These are phyloP conservation scores for Lepidopterella palustris DNA, from an alignment of 495 filamentous ascomycete species.

Conservation along the genomic window DNA sequence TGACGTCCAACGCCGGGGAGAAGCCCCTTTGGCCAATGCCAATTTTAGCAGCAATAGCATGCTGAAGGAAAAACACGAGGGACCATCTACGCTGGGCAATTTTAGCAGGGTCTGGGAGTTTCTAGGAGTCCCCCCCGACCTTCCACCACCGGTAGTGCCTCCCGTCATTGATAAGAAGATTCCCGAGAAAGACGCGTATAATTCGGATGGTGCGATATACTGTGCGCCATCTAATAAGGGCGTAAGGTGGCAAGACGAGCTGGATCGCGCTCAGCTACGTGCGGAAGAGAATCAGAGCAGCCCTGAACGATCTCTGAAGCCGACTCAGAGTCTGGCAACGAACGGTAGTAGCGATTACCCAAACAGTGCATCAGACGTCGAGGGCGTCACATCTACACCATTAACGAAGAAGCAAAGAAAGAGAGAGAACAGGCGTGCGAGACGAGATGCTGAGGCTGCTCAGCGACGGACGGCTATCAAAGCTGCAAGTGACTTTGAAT, in stretches of 20 bases:
- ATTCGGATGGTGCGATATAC: conserved; percentile 29
- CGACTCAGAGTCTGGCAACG: too few relatives aligned
- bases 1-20: not conserved
- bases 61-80: not conserved
- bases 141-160: conserved; percentile 21
- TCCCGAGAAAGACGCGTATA: conserved; percentile 10
- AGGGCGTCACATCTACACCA: conserved; percentile 10
- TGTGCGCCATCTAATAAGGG: conserved; percentile 22
- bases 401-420: conserved; percentile 37
- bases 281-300: too few relatives aligned
- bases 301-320: too few relatives aligned
- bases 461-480: not conserved
- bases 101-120: conserved; percentile 41
- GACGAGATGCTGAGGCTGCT: not conserved
- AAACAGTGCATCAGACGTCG: conserved; percentile 28
- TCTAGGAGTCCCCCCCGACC: conserved; percentile 32
- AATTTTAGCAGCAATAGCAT: not conserved
- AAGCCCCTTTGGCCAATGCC: not conserved
- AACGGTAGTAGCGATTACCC: too few relatives aligned
- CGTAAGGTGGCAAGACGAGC: conserved; percentile 37
- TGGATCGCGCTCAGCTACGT: too few relatives aligned
- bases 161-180: conserved; percentile 2
- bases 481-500: conserved; percentile 2
- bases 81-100: conserved; percentile 34
- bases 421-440: conserved; percentile 18